Evolutionary conservation across 2,329 filamentous ascomycete genomes (phyloP), one percentile per base, ranked within the genome.

Genomic region (Pezicula radicicola): DNA sequence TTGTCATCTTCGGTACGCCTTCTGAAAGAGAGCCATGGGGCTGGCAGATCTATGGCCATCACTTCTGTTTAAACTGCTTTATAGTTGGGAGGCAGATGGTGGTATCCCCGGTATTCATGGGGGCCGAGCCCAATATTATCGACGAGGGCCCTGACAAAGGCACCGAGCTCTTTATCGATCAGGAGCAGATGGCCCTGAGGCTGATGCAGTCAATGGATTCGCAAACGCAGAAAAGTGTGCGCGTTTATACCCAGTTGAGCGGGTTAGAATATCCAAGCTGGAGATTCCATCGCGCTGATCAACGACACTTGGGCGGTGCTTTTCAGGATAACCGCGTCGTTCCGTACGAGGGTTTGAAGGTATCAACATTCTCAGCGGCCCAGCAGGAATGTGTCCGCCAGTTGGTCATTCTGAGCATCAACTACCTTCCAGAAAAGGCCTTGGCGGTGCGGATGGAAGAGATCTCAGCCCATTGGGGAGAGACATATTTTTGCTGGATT

Each of bases 401-500:
- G 84, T n/a, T 67, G 77, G 27, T 76, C 88, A 56, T 90, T 85
- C 58, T 69, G 88, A 1, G 68, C 87, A 0, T 91, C 88, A 55
- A 76, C 89, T 0, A 43, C 10, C 28, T 50, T 3, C 88, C 88
- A 0, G 59, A 66, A 0, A 63, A 62, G n/a, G 75, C 86, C 0
- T 75, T 84, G 2, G 63, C 72, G 39, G 61, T 78, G 4, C 78
- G 80, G 16, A 65, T 89, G 2, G 66, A 71, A 1, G 74, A 83
- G 46, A 73, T 84, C 40, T 70, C 74, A 45, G 60, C 65, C 3
- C 77, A 78, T 65, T 82, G 85, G 55, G 60, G 69, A 19, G 85
- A 91, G 72, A 91, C 87, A 4, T 87, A 88, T 61, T 91, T 89
- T 64, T 82, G 79, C 66, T 92, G 88, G 87, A 90, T 91, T 50